Conservation (phyloP, 208 protist species). For the Crithidia thermophila region DNA sequence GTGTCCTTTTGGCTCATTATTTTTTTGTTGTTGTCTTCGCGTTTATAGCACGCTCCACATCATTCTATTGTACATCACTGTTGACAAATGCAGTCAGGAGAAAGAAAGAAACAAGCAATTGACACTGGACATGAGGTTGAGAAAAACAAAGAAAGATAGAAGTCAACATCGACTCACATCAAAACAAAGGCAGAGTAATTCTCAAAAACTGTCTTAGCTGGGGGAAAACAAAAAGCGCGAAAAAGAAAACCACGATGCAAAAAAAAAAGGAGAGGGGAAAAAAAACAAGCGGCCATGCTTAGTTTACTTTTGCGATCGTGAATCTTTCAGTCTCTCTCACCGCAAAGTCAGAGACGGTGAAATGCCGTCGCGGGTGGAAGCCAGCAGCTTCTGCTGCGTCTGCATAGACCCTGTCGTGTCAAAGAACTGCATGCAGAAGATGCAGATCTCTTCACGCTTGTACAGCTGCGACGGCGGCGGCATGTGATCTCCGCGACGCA, state of each 20-base stretch:
- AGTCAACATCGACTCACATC: too few relatives aligned
- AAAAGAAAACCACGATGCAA: background rate
- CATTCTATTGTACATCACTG: too few relatives aligned
- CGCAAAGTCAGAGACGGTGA: slow-evolving; percentile 76
- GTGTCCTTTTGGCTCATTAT: too few relatives aligned
- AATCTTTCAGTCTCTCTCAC: slow-evolving; percentile 21
- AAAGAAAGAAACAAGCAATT: too few relatives aligned
- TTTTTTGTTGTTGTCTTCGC: background rate
- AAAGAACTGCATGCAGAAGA: slow-evolving; percentile 96
- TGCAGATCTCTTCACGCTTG: slow-evolving; percentile 91
- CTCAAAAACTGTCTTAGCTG: too few relatives aligned
- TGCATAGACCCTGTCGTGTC: slow-evolving; percentile 85
- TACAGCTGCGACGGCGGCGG: slow-evolving; percentile 92
- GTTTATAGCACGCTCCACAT: too few relatives aligned
- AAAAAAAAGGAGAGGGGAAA: background rate
- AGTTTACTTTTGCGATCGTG: background rate
- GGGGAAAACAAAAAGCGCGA: too few relatives aligned
- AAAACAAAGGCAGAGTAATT: too few relatives aligned
- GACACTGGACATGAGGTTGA: too few relatives aligned
- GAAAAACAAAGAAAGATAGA: background rate
- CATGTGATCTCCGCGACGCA: slow-evolving; percentile 82
- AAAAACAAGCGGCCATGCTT: background rate
- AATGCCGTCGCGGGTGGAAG: slow-evolving; percentile 87
- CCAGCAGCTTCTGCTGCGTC: slow-evolving; percentile 87
- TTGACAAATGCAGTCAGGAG: too few relatives aligned